Percentiles rank a stretch among this genome's conserved stretches.
phyloP scores from a whole-genome alignment of 768 basidiomycete species.

The Astraeus odoratus region DNA sequence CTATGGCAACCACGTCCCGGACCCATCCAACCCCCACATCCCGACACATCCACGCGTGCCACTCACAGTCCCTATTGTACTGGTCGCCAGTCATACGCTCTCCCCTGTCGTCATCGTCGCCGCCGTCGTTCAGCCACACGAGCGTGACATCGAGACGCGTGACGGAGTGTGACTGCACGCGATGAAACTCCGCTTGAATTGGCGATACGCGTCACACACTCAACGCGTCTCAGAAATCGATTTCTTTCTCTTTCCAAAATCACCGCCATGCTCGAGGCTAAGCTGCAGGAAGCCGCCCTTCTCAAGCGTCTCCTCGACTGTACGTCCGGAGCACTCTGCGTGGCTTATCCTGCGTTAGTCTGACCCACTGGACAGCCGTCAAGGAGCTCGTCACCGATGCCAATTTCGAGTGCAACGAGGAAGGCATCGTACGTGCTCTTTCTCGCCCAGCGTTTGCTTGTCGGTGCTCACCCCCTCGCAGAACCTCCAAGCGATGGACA shows the following conservation, averaged over 20 bases:
- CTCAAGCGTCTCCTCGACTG: slow-evolving; percentile 93
- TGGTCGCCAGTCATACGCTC: no score
- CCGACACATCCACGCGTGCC: no score
- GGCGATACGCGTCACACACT: slow-evolving; percentile 22
- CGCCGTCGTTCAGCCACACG: neutral
- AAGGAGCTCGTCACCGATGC: slow-evolving; percentile 97
- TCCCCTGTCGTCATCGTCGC: no score
- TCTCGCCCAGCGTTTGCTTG: neutral
- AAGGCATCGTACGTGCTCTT: slow-evolving; percentile 64
- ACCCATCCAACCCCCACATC: no score
- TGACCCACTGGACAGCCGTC: slow-evolving; percentile 52
- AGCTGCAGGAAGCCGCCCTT: slow-evolving; percentile 76
- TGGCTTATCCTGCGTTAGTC: slow-evolving; percentile 5
- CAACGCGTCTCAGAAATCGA: slow-evolving; percentile 9
- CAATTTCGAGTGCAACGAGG: slow-evolving; percentile 96
- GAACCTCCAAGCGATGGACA: slow-evolving; percentile 98
- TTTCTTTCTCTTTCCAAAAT: slow-evolving; percentile 13
- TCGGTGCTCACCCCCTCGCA: slow-evolving; percentile 13
- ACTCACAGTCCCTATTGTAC: no score
- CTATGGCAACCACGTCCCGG: no score
- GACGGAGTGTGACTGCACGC: slow-evolving; percentile 26
- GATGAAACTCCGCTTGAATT: slow-evolving; percentile 30
- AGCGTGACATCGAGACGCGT: slow-evolving; percentile 19
- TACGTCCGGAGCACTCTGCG: slow-evolving; percentile 30
- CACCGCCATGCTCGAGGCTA: slow-evolving; percentile 92